A percentile compares a stretch with the other conserved stretches of the same genome.
Conservation (phyloP, 2,329 filamentous ascomycete species). For the Fusarium sp. region DNA sequence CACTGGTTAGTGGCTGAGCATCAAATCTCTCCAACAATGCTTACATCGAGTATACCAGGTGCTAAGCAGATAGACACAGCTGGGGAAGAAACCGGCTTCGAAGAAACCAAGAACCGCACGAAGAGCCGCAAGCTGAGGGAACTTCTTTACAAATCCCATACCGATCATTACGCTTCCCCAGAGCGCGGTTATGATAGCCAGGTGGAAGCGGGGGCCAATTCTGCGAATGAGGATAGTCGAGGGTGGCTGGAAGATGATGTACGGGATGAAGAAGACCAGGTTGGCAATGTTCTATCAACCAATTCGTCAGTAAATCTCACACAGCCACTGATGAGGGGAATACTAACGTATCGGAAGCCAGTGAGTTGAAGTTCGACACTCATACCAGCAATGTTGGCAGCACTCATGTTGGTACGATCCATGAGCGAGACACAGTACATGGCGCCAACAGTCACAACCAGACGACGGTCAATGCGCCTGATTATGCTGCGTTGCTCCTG, state of each 20-base stretch:
- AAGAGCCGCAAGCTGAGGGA: constrained; percentile 64
- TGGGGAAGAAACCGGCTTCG: constrained; percentile 79
- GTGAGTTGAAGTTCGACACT: constrained; percentile 59
- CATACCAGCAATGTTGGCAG: constrained; percentile 78
- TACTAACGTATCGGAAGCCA: constrained; percentile 60
- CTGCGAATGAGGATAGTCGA: constrained; percentile 77
- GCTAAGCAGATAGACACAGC: constrained; percentile 77
- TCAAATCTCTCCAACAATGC: constrained; percentile 27
- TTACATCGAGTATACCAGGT: constrained; percentile 78
- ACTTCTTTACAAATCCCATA: constrained; percentile 71
- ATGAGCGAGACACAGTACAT: constrained; percentile 83
- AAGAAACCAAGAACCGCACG: constrained; percentile 72
- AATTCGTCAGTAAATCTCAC: constrained; percentile 2
- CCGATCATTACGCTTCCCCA: constrained; percentile 74
- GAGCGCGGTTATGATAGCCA: constrained; percentile 65
- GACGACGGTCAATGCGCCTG: constrained; percentile 73
- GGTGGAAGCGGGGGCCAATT: constrained; percentile 70
- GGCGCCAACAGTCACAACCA: constrained; percentile 70
- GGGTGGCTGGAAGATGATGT: constrained; percentile 77
- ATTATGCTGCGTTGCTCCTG: constrained; percentile 77
- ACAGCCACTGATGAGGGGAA: too few species aligned
- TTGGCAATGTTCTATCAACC: constrained; percentile 69
- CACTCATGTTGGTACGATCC: constrained; percentile 82
- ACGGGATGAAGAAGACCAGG: constrained; percentile 80
- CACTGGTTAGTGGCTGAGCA: neutral